Conservation (phyloP, 2,329 filamentous ascomycete species). For the Cladosporium sp. region DNA sequence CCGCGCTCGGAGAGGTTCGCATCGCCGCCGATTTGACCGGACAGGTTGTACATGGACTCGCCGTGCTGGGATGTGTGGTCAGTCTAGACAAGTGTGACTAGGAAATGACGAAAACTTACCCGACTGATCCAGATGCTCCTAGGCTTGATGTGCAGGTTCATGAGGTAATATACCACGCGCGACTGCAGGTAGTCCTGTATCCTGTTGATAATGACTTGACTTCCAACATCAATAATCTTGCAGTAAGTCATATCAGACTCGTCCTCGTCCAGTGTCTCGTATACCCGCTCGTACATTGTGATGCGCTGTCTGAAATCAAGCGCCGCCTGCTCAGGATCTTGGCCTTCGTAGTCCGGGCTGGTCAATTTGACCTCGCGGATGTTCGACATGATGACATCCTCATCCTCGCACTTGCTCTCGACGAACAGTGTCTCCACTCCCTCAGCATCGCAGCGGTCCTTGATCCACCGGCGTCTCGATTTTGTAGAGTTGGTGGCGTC, state of each 20-base stretch:
- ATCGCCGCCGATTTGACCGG: constrained; percentile 88
- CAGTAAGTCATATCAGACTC: constrained; percentile 88
- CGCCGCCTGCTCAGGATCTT: constrained; percentile 87
- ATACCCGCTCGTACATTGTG: constrained; percentile 94
- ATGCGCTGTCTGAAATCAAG: constrained; percentile 91
- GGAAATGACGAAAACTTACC: constrained; percentile 18
- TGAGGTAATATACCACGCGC: constrained; percentile 93
- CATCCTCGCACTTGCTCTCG: constrained; percentile 93
- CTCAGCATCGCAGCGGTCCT: constrained; percentile 67
- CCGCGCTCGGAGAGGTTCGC: constrained; percentile 79
- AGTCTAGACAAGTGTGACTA: neutral
- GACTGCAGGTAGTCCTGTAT: constrained; percentile 96
- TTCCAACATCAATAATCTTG: constrained; percentile 94
- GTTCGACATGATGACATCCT: constrained; percentile 95
- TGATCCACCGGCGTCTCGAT: constrained; percentile 81
- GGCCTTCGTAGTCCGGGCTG: constrained; percentile 87
- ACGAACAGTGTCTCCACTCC: constrained; percentile 85
- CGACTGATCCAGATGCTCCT: constrained; percentile 94
- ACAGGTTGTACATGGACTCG: constrained; percentile 86
- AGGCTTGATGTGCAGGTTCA: constrained; percentile 96
- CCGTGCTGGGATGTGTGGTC: constrained; percentile 60
- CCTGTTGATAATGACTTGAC: constrained; percentile 94
- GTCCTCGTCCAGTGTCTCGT: constrained; percentile 85
- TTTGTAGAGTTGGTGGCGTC: constrained; percentile 98
- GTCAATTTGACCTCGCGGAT: constrained; percentile 89